Conservation (phyloP, 164 flowering plant genomes). For the Kalanchoe fedtschenkoi region DNA sequence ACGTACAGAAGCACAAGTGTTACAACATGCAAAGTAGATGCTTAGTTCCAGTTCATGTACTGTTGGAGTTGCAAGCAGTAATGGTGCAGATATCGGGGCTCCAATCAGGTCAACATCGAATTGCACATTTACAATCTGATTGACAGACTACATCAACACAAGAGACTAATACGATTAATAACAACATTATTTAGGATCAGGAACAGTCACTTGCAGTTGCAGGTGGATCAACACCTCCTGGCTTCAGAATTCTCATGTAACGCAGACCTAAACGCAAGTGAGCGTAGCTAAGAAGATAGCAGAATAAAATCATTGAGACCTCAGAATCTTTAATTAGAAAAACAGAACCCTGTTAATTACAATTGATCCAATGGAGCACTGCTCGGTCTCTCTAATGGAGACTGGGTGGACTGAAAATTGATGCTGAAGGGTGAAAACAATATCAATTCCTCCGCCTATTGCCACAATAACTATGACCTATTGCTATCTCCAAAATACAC, state of each 20-base stretch:
- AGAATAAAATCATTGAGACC: too few species aligned
- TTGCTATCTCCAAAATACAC: neutral
- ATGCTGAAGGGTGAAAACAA: neutral
- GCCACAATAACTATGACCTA: neutral
- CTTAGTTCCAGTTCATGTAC: neutral
- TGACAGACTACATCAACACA: too few species aligned
- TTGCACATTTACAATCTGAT: too few species aligned
- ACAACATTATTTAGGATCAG: too few species aligned
- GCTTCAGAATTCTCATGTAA: too few species aligned
- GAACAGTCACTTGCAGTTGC: too few species aligned
- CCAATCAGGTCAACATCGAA: neutral
- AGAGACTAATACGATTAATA: too few species aligned
- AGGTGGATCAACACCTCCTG: too few species aligned
- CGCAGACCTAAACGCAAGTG: too few species aligned
- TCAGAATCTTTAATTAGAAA: too few species aligned
- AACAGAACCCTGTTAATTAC: neutral
- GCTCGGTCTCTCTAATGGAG: neutral
- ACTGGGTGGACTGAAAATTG: neutral
- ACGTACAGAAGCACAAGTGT: neutral
- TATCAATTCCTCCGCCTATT: neutral
- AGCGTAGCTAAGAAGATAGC: too few species aligned
- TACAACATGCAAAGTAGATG: neutral
- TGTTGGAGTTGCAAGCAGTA: conserved; percentile 1
- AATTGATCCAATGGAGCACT: neutral
- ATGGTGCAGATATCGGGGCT: conserved; percentile 1